Base-by-base conservation (phyloP, 805 yeast genomes). In the Ogataea degrootiae region DNA sequence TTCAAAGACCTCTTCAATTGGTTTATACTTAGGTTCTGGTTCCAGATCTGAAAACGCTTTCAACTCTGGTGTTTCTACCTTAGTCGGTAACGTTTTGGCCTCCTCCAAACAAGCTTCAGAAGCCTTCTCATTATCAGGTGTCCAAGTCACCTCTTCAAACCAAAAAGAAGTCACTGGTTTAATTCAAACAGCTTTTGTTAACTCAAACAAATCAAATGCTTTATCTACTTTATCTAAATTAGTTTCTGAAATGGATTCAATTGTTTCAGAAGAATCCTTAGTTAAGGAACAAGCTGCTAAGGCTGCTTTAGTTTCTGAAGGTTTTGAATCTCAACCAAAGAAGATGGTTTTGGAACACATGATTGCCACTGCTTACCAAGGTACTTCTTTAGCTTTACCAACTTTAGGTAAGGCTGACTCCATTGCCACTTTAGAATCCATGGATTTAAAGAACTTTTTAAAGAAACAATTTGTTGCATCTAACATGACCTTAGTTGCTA, bases 361-460 rank as follows among this genome's bases (percentile, higher is more conserved):
- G 73, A 80, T 82, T 63, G 79, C 91, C 51, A 79, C 91, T 52
- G 96, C 95, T 47, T 87, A 82, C 85, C 96, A 87, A 73, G 88
- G 89, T 62, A 82, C 88, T 61, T 82, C 94, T 31, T 74, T 87
- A 56, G 85, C 85, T 46, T 73, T 87, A 65, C 94, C 96, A 68
- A 74, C 78, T 38, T 74, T 76, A 61, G 96, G 96, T 76, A 85
- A 88, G 54, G 57, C 73, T 35, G 94, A 85, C 53, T 73, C 87
- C 42, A 58, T 87, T 40, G 67, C 73, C 33, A 76, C 75, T 50
- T 72, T 87, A 63, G 81, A 80, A 54, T 53, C 74, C 41, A 68
- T 71, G 60, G 96, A 87, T 68, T 62, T 85, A 50, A 61, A 68
- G 50, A 68, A 76, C 49, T 84, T 82, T 65, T 73, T 78, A 60